Base-by-base conservation (phyloP, 2,329 filamentous ascomycete species). In the Clarireedia sp. region DNA sequence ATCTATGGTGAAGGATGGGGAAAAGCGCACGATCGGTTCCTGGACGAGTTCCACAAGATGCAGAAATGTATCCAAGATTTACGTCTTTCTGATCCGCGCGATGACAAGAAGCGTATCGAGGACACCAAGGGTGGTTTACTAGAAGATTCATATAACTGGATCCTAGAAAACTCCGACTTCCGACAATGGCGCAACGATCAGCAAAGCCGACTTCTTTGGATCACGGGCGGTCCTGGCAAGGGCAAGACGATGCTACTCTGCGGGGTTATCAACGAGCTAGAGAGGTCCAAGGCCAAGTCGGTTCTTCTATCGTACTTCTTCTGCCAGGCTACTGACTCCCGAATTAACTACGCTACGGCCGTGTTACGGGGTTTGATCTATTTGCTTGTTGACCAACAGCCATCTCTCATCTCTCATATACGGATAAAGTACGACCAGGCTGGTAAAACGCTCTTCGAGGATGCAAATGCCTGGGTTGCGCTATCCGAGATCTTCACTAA, bases 221-320 rank as follows among this genome's bases (percentile, higher is more conserved):
- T 51, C 12, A 45, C 45, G 29, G 50, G 50, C 7, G 12, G 46
- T 23, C 50, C 50, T 10, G 50, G 50, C 26, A 52, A 45, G 8
- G 40, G 41, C 26, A 52, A 52, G n/a, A 52, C 41, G 24, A 52
- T 52, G 41, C 37, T 52, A 2, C 41, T 52, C 26, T 52, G 50
- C 9, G 26, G 50, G 5, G 14, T 52, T 36, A 52, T 52, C 14
- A n/a, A 52, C 16, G 50, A 52, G 29, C 29, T 49, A 16, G 43
- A 23, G n/a, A 46, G 43, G 21, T 26, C 19, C 19, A 16, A 19
- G 3, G 16, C 14, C 19, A 19, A 46, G 9, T 12, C n/a, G 14
- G 21, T 23, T 14, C 24, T 52, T 14, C 19, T 52, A 17, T 52
- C 23, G 2, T 52, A 33, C 40, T 52, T 52, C 26, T 52, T 52